Conservation (phyloP, 805 yeast species). For the Suhomyces emberorum region DNA sequence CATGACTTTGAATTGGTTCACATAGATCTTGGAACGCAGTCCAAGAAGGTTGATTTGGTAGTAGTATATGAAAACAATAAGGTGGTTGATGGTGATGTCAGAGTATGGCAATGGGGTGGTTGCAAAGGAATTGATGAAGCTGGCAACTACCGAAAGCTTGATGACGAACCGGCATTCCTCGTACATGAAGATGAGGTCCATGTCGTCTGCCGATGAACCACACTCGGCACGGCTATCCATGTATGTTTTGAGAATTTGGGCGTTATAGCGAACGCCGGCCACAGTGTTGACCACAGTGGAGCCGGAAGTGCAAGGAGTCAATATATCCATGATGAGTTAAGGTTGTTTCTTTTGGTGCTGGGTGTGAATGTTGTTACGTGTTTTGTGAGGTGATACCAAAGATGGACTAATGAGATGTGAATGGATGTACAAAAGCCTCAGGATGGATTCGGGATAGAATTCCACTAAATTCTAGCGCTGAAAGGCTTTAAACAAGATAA, state of each 20-base stretch:
- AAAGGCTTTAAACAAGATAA: too few relatives aligned
- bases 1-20: conserved; percentile 19
- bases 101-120: conserved; percentile 2
- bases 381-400: too few relatives aligned
- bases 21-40: conserved; percentile 1
- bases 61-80: conserved; percentile 17
- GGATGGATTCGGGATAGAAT: too few relatives aligned
- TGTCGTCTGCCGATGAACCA: neutral
- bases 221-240: conserved; percentile 5
- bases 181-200: conserved; percentile 8
- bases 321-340: too few relatives aligned
- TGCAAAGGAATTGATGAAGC: conserved; percentile 12
- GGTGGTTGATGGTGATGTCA: conserved; percentile 17
- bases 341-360: too few relatives aligned
- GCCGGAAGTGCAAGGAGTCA: conserved; percentile 21
- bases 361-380: too few relatives aligned
- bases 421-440: too few relatives aligned
- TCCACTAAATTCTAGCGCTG: too few relatives aligned
- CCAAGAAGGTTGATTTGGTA: conserved; percentile 9
- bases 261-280: conserved; percentile 7
- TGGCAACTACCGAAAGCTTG: conserved; percentile 14
- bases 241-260: conserved; percentile 9
- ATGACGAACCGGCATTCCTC: conserved; percentile 13
- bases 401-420: too few relatives aligned
- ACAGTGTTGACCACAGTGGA: conserved; percentile 10